Evolutionary conservation across 2,329 filamentous ascomycete genomes (phyloP), one percentile per base, ranked within the genome.

Genomic region (Pseudogymnoascus sp.): DNA sequence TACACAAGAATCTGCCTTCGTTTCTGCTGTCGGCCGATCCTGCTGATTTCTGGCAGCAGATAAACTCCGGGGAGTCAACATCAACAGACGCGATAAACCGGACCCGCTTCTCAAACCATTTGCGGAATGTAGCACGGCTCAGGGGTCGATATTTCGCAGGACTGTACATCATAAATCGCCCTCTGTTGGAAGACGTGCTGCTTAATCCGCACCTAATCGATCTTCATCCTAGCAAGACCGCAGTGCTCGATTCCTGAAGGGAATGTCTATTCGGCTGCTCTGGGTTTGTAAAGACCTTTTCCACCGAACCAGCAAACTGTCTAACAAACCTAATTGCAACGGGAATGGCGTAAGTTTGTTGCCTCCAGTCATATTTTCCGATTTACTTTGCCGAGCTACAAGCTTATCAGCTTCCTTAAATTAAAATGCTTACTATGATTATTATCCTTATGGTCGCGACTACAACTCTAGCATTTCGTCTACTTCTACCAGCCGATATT

Each of bases 141-240:
- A 66, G 69, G 27, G 71, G 71, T 0, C 61, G 71, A 4, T 72
- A 71, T 18, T 72, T 67, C 6, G 70, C 71, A 0, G 71, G 70
- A 0, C 69, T 72, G 13, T 71, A 73, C 36, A 72, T 73, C 4
- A 71, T 73, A 0, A 68, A 72, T 25, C 62, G 71, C 1, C 71
- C 71, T 0, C 70, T 73, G 7, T 64, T 73, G 6, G 70, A 73
- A 6, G 70, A 70, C 5, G 66, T 68, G 0, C 27, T 72, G 5
- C 64, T 72, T 3, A 72, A 73, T 7, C 61, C 68, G 9, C 63
- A 64, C 0, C 63, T 67, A 1, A 65, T 73, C 1, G 62, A 69
- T 0, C 62, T 64, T 0, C 70, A 72, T 33, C 71, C 71, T 1
- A 66, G 61, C 37, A 65, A 58, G 3, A 65, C 64, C 0, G 65